phyloP scores from a whole-genome alignment of 371 early-diverging fungal species.

The Circinella umbellata region DNA sequence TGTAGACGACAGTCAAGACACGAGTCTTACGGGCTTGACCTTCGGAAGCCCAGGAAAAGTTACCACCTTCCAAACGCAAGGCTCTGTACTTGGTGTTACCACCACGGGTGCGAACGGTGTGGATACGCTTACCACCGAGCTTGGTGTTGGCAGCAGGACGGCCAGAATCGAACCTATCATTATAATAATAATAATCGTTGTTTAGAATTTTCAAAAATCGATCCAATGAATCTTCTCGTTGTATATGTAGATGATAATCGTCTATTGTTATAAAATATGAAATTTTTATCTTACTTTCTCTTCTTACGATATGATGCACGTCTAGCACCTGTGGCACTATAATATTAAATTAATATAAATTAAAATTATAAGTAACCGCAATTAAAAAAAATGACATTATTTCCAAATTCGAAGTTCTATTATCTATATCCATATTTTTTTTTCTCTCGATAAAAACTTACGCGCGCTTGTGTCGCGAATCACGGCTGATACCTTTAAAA shows the following conservation, averaged over 20 bases:
- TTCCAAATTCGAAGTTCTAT: too few relatives aligned
- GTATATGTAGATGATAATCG: too few relatives aligned
- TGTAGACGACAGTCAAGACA: slow-evolving; percentile 98
- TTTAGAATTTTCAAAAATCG: too few relatives aligned
- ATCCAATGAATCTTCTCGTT: too few relatives aligned
- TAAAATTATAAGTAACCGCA: background rate
- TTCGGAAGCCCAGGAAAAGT: slow-evolving; percentile 99
- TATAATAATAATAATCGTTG: too few relatives aligned
- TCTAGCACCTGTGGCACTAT: slow-evolving; percentile 22
- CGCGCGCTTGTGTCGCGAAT: slow-evolving; percentile 21
- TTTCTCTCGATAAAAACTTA: slow-evolving; percentile 10
- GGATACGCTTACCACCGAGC: slow-evolving; percentile 94
- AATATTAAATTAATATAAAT: background rate
- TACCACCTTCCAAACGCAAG: slow-evolving; percentile 96
- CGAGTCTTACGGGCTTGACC: slow-evolving; percentile 94
- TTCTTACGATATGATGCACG: slow-evolving; percentile 22
- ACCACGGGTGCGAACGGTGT: slow-evolving; percentile 94
- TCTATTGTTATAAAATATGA: too few relatives aligned
- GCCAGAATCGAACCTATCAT: slow-evolving; percentile 89
- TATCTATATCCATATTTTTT: too few relatives aligned
- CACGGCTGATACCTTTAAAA: slow-evolving; percentile 23
- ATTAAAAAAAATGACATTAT: background rate
- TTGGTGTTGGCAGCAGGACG: slow-evolving; percentile 98
- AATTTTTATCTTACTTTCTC: slow-evolving; percentile 35
- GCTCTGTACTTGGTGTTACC: slow-evolving; percentile 99